These are phyloP conservation scores for Carex scoparia DNA, from an alignment of 176 grass and related monocot species.

Conservation along the genomic window DNA sequence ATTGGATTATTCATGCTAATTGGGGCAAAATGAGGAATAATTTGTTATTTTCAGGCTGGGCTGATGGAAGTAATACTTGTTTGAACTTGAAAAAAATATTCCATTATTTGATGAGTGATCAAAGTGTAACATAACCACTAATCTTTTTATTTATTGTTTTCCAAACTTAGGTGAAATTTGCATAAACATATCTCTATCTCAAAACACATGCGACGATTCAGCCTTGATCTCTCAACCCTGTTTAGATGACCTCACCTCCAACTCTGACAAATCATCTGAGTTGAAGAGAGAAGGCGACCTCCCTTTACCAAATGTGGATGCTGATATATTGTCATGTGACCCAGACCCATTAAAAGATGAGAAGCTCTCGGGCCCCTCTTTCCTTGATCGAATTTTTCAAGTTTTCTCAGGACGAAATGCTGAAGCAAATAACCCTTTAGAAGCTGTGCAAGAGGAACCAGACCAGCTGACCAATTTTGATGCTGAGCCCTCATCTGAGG, in stretches of 20 bases:
- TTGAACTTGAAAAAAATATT: background rate
- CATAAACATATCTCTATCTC: constrained; percentile 50
- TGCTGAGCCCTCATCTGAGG: background rate
- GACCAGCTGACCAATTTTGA: background rate
- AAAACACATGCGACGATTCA: constrained; percentile 49
- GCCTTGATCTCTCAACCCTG: constrained; percentile 7
- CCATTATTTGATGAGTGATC: background rate
- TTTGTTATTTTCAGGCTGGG: background rate
- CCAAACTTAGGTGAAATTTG: constrained; percentile 62
- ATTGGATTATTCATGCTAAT: background rate
- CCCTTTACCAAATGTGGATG: background rate
- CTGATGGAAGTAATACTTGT: background rate
- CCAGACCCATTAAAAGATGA: constrained; percentile 37
- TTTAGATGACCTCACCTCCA: constrained; percentile 65
- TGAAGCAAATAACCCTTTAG: constrained; percentile 17
- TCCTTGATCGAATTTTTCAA: constrained; percentile 57
- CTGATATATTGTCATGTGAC: constrained; percentile 30
- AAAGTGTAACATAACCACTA: background rate
- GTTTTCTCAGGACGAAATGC: constrained; percentile 43
- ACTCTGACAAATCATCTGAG: constrained; percentile 79
- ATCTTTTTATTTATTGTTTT: constrained; percentile 7
- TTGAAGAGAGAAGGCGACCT: constrained; percentile 48
- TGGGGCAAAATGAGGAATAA: background rate
- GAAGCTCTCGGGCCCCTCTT: constrained; percentile 35
- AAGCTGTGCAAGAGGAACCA: constrained; percentile 21